Percentiles rank a stretch among this genome's conserved stretches.
Conservation (phyloP, 192 early-diverging fungal species). For the Gamsiella multidivaricata region DNA sequence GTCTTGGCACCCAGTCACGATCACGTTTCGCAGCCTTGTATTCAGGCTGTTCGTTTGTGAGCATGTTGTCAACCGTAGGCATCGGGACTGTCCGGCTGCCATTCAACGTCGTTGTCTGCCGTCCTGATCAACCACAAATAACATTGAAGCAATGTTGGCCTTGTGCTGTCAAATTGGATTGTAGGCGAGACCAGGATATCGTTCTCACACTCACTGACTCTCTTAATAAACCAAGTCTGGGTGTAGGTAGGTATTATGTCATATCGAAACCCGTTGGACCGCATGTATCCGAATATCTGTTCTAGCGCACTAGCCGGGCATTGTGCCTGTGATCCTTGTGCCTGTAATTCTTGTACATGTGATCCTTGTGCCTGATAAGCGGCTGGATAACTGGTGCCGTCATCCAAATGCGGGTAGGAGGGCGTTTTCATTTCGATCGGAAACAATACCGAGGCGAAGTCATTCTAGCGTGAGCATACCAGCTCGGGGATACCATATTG, state of each 20-base stretch:
- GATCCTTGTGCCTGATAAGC: not conserved
- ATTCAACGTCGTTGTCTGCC: too few species aligned
- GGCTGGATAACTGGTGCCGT: not conserved
- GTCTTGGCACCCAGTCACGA: too few species aligned
- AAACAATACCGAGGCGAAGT: too few species aligned
- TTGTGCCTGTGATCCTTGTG: not conserved
- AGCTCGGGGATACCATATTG: constrained; percentile 4
- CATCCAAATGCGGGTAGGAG: not conserved
- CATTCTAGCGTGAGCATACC: not conserved
- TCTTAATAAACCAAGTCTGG: too few species aligned
- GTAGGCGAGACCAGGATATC: constrained; percentile 18
- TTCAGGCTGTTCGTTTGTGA: too few species aligned
- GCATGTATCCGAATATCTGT: constrained; percentile 23
- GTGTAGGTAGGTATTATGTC: constrained; percentile 13
- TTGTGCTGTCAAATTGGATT: constrained; percentile 2
- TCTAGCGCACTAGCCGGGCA: too few species aligned
- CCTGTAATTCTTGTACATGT: not conserved
- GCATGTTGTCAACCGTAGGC: too few species aligned
- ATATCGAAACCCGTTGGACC: constrained; percentile 13
- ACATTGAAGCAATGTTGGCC: constrained; percentile 36
- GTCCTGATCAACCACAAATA: not conserved
- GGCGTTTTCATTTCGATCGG: constrained; percentile 6
- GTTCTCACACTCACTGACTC: not conserved
- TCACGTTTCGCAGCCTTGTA: too few species aligned
- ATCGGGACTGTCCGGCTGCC: too few species aligned